phyloP scores from a whole-genome alignment of 2,329 filamentous ascomycete genomes.

The Stenocarpella maydis region DNA sequence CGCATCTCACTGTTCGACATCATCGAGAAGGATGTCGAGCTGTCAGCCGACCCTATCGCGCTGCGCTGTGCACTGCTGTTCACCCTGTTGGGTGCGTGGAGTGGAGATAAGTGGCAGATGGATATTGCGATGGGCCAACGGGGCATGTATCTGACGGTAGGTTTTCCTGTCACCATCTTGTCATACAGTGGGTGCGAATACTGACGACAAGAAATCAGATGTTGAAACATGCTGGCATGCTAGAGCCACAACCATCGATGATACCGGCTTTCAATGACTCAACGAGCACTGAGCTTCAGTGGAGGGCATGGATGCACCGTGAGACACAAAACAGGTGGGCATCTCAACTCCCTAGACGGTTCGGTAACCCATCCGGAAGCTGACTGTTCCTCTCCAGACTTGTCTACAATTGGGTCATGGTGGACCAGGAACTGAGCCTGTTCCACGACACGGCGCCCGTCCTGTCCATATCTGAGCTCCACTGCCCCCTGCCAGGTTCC shows the following conservation, averaged over 20 bases:
- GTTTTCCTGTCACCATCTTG: not conserved
- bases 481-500: slow-evolving; percentile 67
- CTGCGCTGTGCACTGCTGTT: slow-evolving; percentile 73
- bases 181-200: slow-evolving; percentile 27
- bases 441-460: slow-evolving; percentile 71
- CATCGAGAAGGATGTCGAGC: slow-evolving; percentile 75
- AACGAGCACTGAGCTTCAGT: slow-evolving; percentile 58
- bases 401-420: slow-evolving; percentile 79
- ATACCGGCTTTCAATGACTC: slow-evolving; percentile 54
- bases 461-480: slow-evolving; percentile 71
- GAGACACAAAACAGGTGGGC: slow-evolving; percentile 70
- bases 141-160: slow-evolving; percentile 73
- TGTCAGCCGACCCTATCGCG: slow-evolving; percentile 70
- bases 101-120: slow-evolving; percentile 81
- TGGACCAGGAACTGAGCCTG: slow-evolving; percentile 74
- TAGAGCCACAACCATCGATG: slow-evolving; percentile 60
- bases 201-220: slow-evolving; percentile 55
- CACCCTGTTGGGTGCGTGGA: slow-evolving; percentile 74
- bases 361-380: not conserved
- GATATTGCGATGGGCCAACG: slow-evolving; percentile 78
- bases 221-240: slow-evolving; percentile 73
- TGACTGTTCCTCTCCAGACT: slow-evolving; percentile 53
- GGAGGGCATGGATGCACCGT: slow-evolving; percentile 71
- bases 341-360: not conserved
- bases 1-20: slow-evolving; percentile 76